Conservation (phyloP, 2,329 filamentous ascomycete genomes). For the Lasiodiplodia sp. region DNA sequence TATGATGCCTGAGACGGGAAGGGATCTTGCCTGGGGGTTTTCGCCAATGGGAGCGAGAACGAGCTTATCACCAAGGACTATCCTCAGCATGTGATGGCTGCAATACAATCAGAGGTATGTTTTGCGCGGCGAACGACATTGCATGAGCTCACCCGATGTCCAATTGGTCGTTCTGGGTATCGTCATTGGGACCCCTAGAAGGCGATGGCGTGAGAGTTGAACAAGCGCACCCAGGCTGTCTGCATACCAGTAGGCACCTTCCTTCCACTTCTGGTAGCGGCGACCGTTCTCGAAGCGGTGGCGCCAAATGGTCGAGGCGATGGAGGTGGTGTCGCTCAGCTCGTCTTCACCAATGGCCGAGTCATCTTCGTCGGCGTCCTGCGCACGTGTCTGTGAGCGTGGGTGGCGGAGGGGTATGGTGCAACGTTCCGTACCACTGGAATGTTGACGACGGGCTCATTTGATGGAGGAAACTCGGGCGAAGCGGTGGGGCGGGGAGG, state of each 20-base stretch:
- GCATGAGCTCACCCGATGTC: slow-evolving; percentile 21
- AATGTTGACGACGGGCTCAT: slow-evolving; percentile 18
- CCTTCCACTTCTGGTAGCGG: slow-evolving; percentile 27
- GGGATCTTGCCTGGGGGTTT: slow-evolving; percentile 33
- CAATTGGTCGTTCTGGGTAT: slow-evolving; percentile 31
- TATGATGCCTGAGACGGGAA: too few relatives aligned
- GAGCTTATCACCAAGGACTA: slow-evolving; percentile 39
- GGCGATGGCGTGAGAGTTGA: not conserved
- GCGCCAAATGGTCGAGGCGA: slow-evolving; percentile 41
- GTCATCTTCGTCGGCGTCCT: slow-evolving; percentile 34
- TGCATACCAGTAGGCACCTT: slow-evolving; percentile 20
- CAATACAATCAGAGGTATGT: not conserved
- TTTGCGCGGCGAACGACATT: not conserved
- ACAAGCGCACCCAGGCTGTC: not conserved
- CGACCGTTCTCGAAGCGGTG: slow-evolving; percentile 38
- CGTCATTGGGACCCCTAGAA: slow-evolving; percentile 40
- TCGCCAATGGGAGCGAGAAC: slow-evolving; percentile 36
- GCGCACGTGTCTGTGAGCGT: not conserved
- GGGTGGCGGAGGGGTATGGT: not conserved
- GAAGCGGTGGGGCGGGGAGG: not conserved
- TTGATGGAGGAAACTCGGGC: not conserved
- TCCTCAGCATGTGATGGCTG: slow-evolving; percentile 40
- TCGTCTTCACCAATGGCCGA: slow-evolving; percentile 36
- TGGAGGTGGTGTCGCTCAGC: slow-evolving; percentile 42
- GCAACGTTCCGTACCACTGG: not conserved